phyloP scores from a whole-genome alignment of 768 basidiomycete genomes.

The Coprinopsis marcescibilis region DNA sequence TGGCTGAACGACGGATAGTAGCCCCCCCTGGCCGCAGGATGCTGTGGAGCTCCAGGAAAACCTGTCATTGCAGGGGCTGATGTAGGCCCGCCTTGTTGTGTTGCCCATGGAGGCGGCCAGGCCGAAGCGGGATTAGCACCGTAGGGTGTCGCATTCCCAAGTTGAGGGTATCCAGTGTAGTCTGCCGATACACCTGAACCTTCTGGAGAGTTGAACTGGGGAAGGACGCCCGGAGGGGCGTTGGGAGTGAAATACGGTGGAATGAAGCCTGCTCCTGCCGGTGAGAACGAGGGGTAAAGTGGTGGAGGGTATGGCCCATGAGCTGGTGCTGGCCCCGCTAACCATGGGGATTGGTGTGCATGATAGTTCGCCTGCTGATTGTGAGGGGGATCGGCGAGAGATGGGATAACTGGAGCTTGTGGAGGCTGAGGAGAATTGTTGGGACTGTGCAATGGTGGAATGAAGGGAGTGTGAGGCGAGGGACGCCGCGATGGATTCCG shows the following conservation, averaged over 20 bases:
- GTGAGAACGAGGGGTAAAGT: not conserved
- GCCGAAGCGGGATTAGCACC: not conserved
- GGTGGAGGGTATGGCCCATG: not conserved
- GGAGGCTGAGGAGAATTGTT: constrained; percentile 1
- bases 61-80: constrained; percentile 2
- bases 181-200: constrained; percentile 3
- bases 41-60: constrained; percentile 2
- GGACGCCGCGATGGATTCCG: constrained; percentile 1
- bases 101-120: not conserved
- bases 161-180: constrained; percentile 3
- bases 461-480: constrained; percentile 11
- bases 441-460: constrained; percentile 12
- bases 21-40: not conserved
- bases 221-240: constrained; percentile 2
- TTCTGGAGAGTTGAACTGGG: not conserved
- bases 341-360: too few species aligned
- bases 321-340: constrained; percentile 1
- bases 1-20: too few species aligned
- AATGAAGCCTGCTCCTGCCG: not conserved
- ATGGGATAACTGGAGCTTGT: constrained; percentile 6
- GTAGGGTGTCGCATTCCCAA: too few species aligned
- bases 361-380: too few species aligned
- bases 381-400: constrained; percentile 2
- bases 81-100: not conserved
- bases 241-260: not conserved